Evolutionary conservation across 495 filamentous ascomycete species (phyloP).

Genomic region (Xylaria castorea): DNA sequence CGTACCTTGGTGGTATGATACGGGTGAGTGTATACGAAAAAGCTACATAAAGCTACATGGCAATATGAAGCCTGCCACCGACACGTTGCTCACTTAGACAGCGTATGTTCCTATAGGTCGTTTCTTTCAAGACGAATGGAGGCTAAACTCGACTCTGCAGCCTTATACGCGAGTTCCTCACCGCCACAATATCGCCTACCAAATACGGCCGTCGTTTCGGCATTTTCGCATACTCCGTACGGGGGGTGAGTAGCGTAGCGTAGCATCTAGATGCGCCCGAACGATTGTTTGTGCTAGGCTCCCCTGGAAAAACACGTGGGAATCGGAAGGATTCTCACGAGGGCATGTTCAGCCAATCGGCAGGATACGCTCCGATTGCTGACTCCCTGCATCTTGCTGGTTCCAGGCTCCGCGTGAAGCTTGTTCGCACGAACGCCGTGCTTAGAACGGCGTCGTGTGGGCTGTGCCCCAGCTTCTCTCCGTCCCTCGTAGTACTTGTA

Average conservation of each 20-base stretch:
- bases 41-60: neutral
- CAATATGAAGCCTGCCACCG: neutral
- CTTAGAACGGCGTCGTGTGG: neutral
- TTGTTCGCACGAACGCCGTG: neutral
- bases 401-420: neutral
- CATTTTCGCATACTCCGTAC: neutral
- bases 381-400: neutral
- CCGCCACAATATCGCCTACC: constrained; percentile 8
- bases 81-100: neutral
- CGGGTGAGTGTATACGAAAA: neutral
- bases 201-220: neutral
- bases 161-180: neutral
- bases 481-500: too few relatives aligned
- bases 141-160: neutral
- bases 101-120: neutral
- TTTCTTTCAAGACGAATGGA: neutral
- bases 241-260: constrained; percentile 7
- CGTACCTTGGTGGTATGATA: neutral
- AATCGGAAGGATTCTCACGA: neutral
- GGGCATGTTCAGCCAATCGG: neutral
- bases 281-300: neutral
- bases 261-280: neutral
- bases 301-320: neutral
- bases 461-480: neutral
- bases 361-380: neutral